Evolutionary conservation across 2,329 filamentous ascomycete genomes (phyloP).

Genomic region (Penicillium sp.): DNA sequence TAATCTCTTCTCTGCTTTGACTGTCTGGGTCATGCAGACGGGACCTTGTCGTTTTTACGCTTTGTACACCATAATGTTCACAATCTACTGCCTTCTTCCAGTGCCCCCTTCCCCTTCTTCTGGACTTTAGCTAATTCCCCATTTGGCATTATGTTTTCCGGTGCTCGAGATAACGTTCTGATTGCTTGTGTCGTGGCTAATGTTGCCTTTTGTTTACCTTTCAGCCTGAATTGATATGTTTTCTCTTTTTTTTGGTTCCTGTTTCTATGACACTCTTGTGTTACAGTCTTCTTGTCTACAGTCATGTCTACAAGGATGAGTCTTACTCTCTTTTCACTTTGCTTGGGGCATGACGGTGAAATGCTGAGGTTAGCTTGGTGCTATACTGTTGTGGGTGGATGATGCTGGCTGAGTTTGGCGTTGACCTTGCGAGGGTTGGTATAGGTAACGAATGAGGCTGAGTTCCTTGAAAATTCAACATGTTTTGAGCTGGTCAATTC

Average conservation of each 20-base stretch:
- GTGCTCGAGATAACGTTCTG: conserved; percentile 6
- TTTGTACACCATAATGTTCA: conserved; percentile 1
- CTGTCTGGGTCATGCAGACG: background rate
- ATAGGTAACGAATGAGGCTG: conserved; percentile 6
- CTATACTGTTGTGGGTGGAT: background rate
- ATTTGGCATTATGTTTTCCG: conserved; percentile 5
- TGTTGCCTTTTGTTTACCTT: background rate
- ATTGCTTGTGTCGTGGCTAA: background rate
- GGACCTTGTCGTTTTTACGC: background rate
- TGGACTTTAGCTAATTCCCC: conserved; percentile 12
- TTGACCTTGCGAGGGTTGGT: background rate
- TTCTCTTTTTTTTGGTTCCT: background rate
- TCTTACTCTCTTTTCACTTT: background rate
- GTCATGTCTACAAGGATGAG: conserved; percentile 13
- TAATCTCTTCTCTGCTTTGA: background rate
- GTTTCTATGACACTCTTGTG: background rate
- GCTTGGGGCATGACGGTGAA: background rate
- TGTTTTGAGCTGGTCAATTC: conserved; percentile 1
- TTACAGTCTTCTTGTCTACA: conserved; percentile 5
- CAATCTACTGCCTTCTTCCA: background rate
- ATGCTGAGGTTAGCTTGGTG: background rate
- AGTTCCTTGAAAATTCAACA: conserved; percentile 19
- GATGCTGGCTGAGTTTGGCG: background rate
- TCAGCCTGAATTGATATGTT: background rate
- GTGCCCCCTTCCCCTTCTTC: background rate